Base-by-base conservation (phyloP, 805 yeast genomes). In the Candida ulmi region DNA sequence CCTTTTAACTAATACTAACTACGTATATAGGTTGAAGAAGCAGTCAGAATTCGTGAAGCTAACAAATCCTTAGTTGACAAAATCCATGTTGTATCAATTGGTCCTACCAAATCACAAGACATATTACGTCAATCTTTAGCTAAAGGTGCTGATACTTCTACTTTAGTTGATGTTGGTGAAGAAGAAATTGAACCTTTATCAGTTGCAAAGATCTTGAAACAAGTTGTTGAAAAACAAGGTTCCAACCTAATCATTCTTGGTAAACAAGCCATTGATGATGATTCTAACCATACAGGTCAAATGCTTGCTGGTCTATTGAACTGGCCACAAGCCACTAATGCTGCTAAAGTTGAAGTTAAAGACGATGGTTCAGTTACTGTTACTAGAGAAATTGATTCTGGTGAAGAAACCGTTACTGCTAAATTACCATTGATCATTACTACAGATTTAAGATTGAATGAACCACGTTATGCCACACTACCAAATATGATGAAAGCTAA, bases 401-500 rank as follows among this genome's bases (percentile, higher is more conserved):
- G 99, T 55, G 80, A 84, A 37, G 95, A 88, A 60, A 79, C 86
- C 12, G 69, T 93, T 42, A 71, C 74, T 37, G 86, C 95, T 25
- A 67, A 75, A 43, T 71, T 90, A 43, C 99, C 99, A 31, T 56
- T 88, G 68, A 75, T 93, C 39, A 76, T 93, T 52, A 90, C 97
- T 21, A 83, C 98, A 3, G 99, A 93, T 62, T 72, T 93, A 52
- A 82, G 99, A 63, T 75, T 93, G 57, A 93, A 93, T 62, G 93
- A 79, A 58, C 99, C 99, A 33, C 80, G 97, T 54, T 93, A 88
- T 56, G 96, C 95, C n/a, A 78, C 95, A 12, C 72, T 93, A 58
- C 97, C 96, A 44, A 93, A 91, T 62, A 77, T 90, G 69, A 93
- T 93, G 98, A 93, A 93, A 71, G 98, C 98, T 40, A 93, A 93